A percentile compares a stretch with the other conserved stretches of the same genome.
phyloP scores from a whole-genome alignment of 1,139 yeast species.

The Geotrichum bryndzae region DNA sequence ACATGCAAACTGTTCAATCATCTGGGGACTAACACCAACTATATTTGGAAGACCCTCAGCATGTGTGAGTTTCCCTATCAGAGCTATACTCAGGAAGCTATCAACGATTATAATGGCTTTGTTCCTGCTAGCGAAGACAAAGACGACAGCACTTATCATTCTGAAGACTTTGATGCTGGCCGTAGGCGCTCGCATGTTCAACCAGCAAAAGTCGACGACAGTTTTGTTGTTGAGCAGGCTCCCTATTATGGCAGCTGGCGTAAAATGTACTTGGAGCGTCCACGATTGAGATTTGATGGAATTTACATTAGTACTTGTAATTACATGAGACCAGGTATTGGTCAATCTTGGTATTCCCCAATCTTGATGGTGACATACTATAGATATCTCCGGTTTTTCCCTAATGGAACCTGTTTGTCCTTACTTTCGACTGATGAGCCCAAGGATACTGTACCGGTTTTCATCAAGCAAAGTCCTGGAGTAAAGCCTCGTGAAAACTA shows the following conservation, averaged over 20 bases:
- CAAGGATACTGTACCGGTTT: constrained; percentile 38
- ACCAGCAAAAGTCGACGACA: neutral
- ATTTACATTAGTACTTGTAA: constrained; percentile 80
- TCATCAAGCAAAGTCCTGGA: constrained; percentile 26
- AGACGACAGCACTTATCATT: neutral
- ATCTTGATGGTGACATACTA: constrained; percentile 81
- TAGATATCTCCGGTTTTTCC: constrained; percentile 73
- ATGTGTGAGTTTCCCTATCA: constrained; percentile 53
- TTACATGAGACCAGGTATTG: constrained; percentile 74
- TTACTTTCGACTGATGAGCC: constrained; percentile 28
- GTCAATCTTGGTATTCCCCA: constrained; percentile 67
- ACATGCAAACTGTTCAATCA: constrained; percentile 58
- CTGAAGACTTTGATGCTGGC: neutral
- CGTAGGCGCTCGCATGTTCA: neutral
- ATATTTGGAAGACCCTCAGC: constrained; percentile 55
- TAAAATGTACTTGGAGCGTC: constrained; percentile 44
- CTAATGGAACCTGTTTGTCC: constrained; percentile 59
- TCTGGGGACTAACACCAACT: constrained; percentile 52
- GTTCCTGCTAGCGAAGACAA: neutral
- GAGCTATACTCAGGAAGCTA: constrained; percentile 28
- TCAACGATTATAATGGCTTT: constrained; percentile 2
- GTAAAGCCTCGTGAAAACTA: constrained; percentile 32
- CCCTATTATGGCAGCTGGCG: constrained; percentile 34
- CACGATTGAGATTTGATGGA: constrained; percentile 74
- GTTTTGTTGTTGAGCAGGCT: neutral